Percentiles rank a stretch among this genome's conserved stretches.
Evolutionary conservation across 2,329 filamentous ascomycete genomes (phyloP).

Genomic region (Scedosporium minutisporum): DNA sequence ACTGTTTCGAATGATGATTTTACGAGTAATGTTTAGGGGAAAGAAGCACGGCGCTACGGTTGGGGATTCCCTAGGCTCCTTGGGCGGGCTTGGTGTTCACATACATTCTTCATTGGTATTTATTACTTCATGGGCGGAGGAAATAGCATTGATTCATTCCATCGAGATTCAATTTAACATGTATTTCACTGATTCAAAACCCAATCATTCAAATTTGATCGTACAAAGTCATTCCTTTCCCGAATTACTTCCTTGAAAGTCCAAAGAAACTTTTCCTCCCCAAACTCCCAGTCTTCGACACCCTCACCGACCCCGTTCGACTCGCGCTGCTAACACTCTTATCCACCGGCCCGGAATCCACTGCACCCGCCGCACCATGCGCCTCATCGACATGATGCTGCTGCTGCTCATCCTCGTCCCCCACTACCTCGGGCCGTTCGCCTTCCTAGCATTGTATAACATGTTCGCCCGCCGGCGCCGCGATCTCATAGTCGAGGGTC

Average conservation of each 20-base stretch:
- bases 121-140: background rate
- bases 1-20: background rate
- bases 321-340: background rate
- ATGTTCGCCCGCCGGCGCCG: slow-evolving; percentile 40
- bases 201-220: background rate
- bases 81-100: background rate
- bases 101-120: background rate
- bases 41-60: background rate
- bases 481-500: slow-evolving; percentile 51
- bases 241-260: background rate
- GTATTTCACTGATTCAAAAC: background rate
- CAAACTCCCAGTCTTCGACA: background rate
- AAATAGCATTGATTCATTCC: background rate
- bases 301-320: slow-evolving; percentile 1
- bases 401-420: background rate
- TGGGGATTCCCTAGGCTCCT: background rate
- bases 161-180: background rate
- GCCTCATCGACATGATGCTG: background rate
- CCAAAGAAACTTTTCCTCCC: background rate
- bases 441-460: slow-evolving; percentile 18
- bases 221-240: background rate
- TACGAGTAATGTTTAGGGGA: background rate
- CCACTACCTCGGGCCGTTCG: background rate
- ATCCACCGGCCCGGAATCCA: background rate
- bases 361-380: slow-evolving; percentile 4